Conservation (phyloP, 2,329 filamentous ascomycete species). For the Venturiaceae sp. region DNA sequence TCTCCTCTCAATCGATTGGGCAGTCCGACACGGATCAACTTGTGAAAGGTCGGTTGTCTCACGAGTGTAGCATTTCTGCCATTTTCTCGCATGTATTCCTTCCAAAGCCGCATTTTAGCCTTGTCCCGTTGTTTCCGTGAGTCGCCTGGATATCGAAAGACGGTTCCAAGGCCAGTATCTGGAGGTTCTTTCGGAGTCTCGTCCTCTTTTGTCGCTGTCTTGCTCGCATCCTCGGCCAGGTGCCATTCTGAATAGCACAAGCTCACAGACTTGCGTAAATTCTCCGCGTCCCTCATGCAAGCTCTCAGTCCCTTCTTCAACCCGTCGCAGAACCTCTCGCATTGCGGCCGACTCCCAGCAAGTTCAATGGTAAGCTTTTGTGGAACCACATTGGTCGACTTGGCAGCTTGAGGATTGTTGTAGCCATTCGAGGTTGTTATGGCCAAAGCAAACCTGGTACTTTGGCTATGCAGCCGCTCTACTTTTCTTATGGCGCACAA, state of each 20-base stretch:
- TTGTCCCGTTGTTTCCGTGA: slow-evolving; percentile 86
- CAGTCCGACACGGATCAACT: slow-evolving; percentile 88
- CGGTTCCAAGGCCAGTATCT: slow-evolving; percentile 87
- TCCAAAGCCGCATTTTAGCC: slow-evolving; percentile 96
- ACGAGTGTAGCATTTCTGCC: slow-evolving; percentile 87
- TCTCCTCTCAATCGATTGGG: slow-evolving; percentile 90
- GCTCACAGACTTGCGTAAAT: slow-evolving; percentile 66
- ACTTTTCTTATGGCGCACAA: slow-evolving; percentile 86
- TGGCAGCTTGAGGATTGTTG: slow-evolving; percentile 26
- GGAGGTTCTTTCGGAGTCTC: slow-evolving; percentile 54
- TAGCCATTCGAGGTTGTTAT: slow-evolving; percentile 87
- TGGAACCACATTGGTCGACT: slow-evolving; percentile 46
- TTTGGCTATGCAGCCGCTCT: slow-evolving; percentile 86
- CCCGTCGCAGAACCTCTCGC: slow-evolving; percentile 92
- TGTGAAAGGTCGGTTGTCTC: slow-evolving; percentile 94
- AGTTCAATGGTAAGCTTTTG: slow-evolving; percentile 90
- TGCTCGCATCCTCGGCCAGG: slow-evolving; percentile 39
- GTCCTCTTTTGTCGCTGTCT: slow-evolving; percentile 34
- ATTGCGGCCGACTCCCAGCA: slow-evolving; percentile 76
- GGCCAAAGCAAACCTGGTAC: slow-evolving; percentile 82
- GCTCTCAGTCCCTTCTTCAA: slow-evolving; percentile 83
- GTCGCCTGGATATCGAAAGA: slow-evolving; percentile 93
- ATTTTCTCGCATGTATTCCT: slow-evolving; percentile 92
- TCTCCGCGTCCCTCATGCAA: slow-evolving; percentile 79
- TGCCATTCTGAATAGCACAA: slow-evolving; percentile 72